Evolutionary conservation across 2,329 filamentous ascomycete species (phyloP).

Genomic region (Aureobasidium melanogenum): DNA sequence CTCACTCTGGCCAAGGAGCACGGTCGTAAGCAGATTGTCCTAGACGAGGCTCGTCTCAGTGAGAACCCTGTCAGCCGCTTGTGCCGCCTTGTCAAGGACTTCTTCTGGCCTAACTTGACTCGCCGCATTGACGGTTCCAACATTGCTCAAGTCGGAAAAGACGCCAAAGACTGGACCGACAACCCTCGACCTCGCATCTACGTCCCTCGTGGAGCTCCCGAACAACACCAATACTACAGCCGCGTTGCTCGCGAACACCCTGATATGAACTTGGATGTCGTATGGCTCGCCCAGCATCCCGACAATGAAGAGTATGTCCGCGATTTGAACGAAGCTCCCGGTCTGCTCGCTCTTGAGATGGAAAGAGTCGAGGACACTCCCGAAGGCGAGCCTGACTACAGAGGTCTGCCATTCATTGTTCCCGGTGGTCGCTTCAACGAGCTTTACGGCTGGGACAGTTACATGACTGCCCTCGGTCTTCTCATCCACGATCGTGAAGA

Average conservation of each 20-base stretch:
- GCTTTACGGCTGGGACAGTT: constrained; percentile 97
- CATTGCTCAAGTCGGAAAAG: constrained; percentile 75
- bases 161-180: constrained; percentile 92
- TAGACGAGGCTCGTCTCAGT: constrained; percentile 84
- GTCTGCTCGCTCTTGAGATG: constrained; percentile 83
- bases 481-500: constrained; percentile 77
- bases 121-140: constrained; percentile 81
- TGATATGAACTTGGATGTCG: constrained; percentile 79
- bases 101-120: constrained; percentile 89
- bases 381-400: constrained; percentile 61
- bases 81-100: constrained; percentile 74
- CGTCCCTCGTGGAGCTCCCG: constrained; percentile 71
- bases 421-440: constrained; percentile 97
- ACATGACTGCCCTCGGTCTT: constrained; percentile 92
- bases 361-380: constrained; percentile 54
- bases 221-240: constrained; percentile 84
- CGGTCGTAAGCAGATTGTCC: constrained; percentile 77
- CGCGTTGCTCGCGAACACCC: constrained; percentile 69
- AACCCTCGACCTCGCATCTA: constrained; percentile 89
- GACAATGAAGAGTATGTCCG: constrained; percentile 55
- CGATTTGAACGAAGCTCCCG: constrained; percentile 78
- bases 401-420: constrained; percentile 89
- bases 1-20: constrained; percentile 86
- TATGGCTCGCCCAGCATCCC: constrained; percentile 66
- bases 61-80: constrained; percentile 91